Conservation (phyloP, 1,139 yeast species). For the Hyphopichia fennica region DNA sequence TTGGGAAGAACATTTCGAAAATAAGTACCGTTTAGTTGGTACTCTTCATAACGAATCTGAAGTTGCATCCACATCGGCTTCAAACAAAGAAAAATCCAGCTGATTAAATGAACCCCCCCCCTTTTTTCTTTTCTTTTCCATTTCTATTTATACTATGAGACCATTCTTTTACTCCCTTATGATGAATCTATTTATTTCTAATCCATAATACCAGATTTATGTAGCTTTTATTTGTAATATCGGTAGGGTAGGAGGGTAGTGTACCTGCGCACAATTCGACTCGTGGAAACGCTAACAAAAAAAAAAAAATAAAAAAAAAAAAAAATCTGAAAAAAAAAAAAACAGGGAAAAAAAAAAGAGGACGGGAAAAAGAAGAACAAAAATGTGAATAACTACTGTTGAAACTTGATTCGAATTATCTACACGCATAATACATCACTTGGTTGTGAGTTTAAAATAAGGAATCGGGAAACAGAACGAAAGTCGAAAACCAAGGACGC, state of each 20-base stretch:
- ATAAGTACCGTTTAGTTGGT: constrained; percentile 75
- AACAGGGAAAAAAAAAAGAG: neutral
- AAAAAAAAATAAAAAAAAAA: neutral
- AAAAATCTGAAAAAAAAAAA: neutral
- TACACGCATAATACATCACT: too few species aligned
- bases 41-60: constrained; percentile 32
- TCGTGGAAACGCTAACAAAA: neutral
- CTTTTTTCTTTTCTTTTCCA: neutral
- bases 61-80: neutral
- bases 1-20: constrained; percentile 84
- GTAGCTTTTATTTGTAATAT: neutral
- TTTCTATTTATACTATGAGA: neutral
- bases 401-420: too few species aligned
- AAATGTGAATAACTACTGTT: too few species aligned
- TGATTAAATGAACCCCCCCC: neutral
- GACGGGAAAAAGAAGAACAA: too few species aligned
- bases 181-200: neutral
- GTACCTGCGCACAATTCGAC: neutral
- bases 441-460: too few species aligned
- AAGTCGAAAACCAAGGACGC: too few species aligned
- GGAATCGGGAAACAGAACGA: too few species aligned
- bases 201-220: neutral
- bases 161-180: too few species aligned
- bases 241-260: constrained; percentile 2
- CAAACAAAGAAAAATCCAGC: neutral